Evolutionary conservation across 2,329 filamentous ascomycete species (phyloP), one percentile per base, ranked within the genome.

Genomic region (Mycosphaerella sp.): DNA sequence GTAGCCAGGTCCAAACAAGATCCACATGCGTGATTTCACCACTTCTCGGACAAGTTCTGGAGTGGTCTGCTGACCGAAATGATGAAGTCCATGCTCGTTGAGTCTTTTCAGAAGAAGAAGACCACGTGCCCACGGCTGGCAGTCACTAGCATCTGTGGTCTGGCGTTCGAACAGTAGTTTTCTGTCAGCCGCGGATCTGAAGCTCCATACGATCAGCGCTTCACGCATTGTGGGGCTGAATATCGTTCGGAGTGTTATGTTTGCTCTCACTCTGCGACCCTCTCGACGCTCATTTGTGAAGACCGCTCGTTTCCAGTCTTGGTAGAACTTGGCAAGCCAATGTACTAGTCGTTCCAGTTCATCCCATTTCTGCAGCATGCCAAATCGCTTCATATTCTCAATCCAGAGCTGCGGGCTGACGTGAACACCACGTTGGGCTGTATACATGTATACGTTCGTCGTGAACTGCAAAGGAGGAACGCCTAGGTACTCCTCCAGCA

Each of bases 331-430:
- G 4, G 72, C 70, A 3, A 85, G 70, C 78, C 73, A 78, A 39
- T 77, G 58, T 10, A 75, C 70, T 21, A 82, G 68, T 17, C 72
- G 71, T 52, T 73, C 70, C 6, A 84, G 67, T 28, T 79, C 75
- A 12, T 73, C 62, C 60, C 80, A 74, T 13, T 73, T 70, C 6
- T 75, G 70, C 7, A 69, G 64, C 77, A 81, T 83, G 3, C 81
- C 82, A 41, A 79, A 73, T 25, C 81, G 75, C 41, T 78, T 78
- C 37, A 85, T 61, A 8, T 82, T 69, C 61, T 84, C 80, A 41
- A 69, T 66, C 82, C 82, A 86, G 56, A 65, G 2, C 71, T 66
- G 17, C 68, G 68, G 18, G 79, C 49, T 66, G 57, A 49, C 67
- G 67, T 14, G 73, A 74, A 35, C 65, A 4, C 58, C 56, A 16